Base-by-base conservation (phyloP, 352 stramenopile species). In the Thalassiosira sp. region DNA sequence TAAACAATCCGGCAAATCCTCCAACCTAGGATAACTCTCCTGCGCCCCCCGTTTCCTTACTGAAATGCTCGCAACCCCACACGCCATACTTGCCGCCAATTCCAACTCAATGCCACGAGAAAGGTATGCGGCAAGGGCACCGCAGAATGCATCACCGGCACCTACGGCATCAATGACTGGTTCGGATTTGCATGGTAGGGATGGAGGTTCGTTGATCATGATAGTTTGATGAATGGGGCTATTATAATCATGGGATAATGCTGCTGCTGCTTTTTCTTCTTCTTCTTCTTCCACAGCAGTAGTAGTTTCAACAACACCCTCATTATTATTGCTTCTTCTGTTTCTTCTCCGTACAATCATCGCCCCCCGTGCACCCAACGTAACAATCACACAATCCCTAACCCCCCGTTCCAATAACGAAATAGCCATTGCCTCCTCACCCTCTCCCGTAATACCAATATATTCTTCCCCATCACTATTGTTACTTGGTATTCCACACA, bases 141-240 rank as follows among this genome's bases (percentile, higher is more conserved):
- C 89, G 48, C 88, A 91, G 74, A 94, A 94, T 31, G 79, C 67
- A 84, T 94, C 89, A 43, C 89, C 89, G 7, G 89, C 89, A 7
- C 89, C 89, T 25, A 94, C 86, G 27, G 89, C 85, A 68, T 93
- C 88, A 18, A 85, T 66, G 1, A 92, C 80, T 37, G 85, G 81
- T 25, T 88, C 59, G 5, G 83, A 73, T 28, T 76, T 56, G 33
- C 63, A 84, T 10, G 82, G 74, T 3, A 92, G 40, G 64, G 86
- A 63, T 8, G 74, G 25, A 3, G 85, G 85, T 60, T 82, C 79
- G 43, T 59, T 56, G 5, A 87, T 86, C 27, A 78, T 78, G 5
- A 35, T 72, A 7, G 82, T 80, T 66, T 74, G 31, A 43, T 63
- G 43, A 13, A 77, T 28, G 33, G 11, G 10, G 18, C 20, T 27